A percentile compares a stretch with the other conserved stretches of the same genome.
Conservation (phyloP, 306 rosid species). For the Dalbergia cochinchinensis region DNA sequence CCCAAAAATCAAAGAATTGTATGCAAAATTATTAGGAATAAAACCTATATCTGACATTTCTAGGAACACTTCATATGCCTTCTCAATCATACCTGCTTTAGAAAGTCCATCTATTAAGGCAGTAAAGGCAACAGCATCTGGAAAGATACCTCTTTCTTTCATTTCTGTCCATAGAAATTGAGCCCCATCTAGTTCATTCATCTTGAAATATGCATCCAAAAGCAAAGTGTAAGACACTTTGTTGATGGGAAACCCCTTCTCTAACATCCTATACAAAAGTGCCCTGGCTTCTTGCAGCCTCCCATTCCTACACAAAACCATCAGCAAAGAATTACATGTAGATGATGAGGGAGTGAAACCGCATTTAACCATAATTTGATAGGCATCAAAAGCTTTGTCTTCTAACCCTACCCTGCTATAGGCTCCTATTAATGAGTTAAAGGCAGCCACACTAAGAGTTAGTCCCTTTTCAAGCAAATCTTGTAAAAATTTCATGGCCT, state of each 20-base stretch:
- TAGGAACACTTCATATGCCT: slow-evolving; percentile 58
- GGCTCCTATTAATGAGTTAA: slow-evolving; percentile 78
- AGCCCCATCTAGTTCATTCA: slow-evolving; percentile 67
- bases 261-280: slow-evolving; percentile 64
- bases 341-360: slow-evolving; percentile 72
- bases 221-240: slow-evolving; percentile 70
- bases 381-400: slow-evolving; percentile 66
- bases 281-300: slow-evolving; percentile 66
- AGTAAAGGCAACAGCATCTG: slow-evolving; percentile 77
- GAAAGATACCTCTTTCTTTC: slow-evolving; percentile 64
- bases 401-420: slow-evolving; percentile 70
- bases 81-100: slow-evolving; percentile 67
- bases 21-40: slow-evolving; percentile 78
- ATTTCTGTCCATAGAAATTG: slow-evolving; percentile 76
- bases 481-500: slow-evolving; percentile 62
- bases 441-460: slow-evolving; percentile 64
- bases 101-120: slow-evolving; percentile 81
- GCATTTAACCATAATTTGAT: slow-evolving; percentile 57
- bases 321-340: slow-evolving; percentile 70
- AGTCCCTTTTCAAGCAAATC: slow-evolving; percentile 72
- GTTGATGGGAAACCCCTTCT: slow-evolving; percentile 68
- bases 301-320: slow-evolving; percentile 73
- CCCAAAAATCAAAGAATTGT: slow-evolving; percentile 80
- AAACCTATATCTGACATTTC: slow-evolving; percentile 68
- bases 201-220: slow-evolving; percentile 71